These are phyloP conservation scores for Aspergillus vadensis DNA, from an alignment of 2,329 filamentous ascomycete genomes.

Conservation along the genomic window DNA sequence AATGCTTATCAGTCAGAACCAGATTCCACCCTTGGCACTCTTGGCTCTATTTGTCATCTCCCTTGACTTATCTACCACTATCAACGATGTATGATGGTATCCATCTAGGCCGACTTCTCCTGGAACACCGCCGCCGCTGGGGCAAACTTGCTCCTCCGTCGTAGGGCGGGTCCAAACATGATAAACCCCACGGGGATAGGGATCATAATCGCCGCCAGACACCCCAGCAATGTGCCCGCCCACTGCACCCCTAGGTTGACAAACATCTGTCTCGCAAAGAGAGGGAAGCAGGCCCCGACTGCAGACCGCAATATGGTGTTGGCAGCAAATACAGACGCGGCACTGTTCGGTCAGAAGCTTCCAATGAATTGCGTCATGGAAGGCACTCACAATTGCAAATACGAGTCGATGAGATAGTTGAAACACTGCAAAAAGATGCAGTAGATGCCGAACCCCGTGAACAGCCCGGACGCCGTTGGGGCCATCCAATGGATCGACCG, in stretches of 20 bases:
- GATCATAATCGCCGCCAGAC: slow-evolving; percentile 39
- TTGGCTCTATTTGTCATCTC: not conserved
- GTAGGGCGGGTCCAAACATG: slow-evolving; percentile 32
- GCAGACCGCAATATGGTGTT: slow-evolving; percentile 43
- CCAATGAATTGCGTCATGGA: not conserved
- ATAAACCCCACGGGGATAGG: slow-evolving; percentile 42
- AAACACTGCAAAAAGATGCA: slow-evolving; percentile 40
- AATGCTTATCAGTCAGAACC: not conserved
- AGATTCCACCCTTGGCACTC: not conserved
- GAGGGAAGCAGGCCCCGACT: slow-evolving; percentile 39
- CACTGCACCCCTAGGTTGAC: slow-evolving; percentile 41
- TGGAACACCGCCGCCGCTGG: slow-evolving; percentile 20
- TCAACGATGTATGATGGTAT: not conserved
- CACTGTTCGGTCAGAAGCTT: slow-evolving; percentile 27
- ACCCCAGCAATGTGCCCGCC: slow-evolving; percentile 43
- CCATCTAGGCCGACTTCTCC: slow-evolving; percentile 9
- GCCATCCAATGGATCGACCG: slow-evolving; percentile 39
- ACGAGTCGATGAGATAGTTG: slow-evolving; percentile 44
- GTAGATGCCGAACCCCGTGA: slow-evolving; percentile 36
- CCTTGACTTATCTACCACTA: not conserved
- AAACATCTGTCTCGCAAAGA: slow-evolving; percentile 43
- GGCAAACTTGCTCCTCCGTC: slow-evolving; percentile 33
- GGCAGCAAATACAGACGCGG: slow-evolving; percentile 42
- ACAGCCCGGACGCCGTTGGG: slow-evolving; percentile 35
- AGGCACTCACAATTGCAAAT: slow-evolving; percentile 40